Percentiles rank a stretch among this genome's conserved stretches.
Evolutionary conservation across 192 early-diverging fungal species (phyloP).

Genomic region (Lobosporangium transversale): DNA sequence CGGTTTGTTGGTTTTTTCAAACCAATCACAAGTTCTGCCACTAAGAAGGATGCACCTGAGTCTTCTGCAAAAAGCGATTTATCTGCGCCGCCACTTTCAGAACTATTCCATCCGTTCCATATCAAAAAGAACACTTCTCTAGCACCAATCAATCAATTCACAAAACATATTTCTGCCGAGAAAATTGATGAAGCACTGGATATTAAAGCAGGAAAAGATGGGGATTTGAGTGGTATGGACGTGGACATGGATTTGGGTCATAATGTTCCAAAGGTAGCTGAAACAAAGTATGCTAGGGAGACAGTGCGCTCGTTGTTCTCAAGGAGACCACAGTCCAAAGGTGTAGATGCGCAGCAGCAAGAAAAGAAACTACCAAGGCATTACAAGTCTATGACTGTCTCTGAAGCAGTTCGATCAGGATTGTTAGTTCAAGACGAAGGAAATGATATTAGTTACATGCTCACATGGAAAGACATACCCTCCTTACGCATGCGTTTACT

Average conservation of each 20-base stretch:
- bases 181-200: constrained; percentile 21
- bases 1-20: constrained; percentile 55
- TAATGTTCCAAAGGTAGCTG: not conserved
- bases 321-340: not conserved
- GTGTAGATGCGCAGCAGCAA: constrained; percentile 11
- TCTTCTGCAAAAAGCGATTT: constrained; percentile 14
- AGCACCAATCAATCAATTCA: constrained; percentile 56
- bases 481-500: constrained; percentile 68
- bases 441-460: constrained; percentile 24
- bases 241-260: constrained; percentile 44
- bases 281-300: not conserved
- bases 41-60: constrained; percentile 36
- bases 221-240: not conserved
- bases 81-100: constrained; percentile 23
- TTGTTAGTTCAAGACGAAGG: constrained; percentile 43
- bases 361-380: constrained; percentile 36
- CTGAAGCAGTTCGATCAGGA: constrained; percentile 27
- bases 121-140: constrained; percentile 61
- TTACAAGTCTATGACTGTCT: constrained; percentile 20
- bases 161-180: constrained; percentile 7
- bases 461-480: constrained; percentile 49
- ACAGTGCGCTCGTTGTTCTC: constrained; percentile 13
- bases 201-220: constrained; percentile 6
- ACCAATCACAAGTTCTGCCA: constrained; percentile 6
- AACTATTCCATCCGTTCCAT: constrained; percentile 69